Conservation (phyloP, 768 basidiomycete genomes). For the Leccinum fibrillosum region DNA sequence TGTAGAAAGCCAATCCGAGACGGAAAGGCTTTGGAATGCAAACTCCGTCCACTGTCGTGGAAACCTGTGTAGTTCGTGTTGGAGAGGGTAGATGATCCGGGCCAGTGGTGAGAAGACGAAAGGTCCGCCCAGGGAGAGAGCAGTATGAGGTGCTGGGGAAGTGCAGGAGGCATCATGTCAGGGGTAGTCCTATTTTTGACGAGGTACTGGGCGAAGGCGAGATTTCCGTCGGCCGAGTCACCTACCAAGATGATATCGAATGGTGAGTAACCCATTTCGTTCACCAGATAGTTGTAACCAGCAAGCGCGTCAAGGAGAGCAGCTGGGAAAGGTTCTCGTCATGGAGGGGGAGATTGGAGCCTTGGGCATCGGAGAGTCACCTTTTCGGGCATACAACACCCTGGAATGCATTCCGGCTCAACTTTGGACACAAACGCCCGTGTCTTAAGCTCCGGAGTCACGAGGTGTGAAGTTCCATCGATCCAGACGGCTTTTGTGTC, state of each 20-base stretch:
- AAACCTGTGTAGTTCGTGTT: conserved; percentile 28
- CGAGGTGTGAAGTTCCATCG: conserved; percentile 28
- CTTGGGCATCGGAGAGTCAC: conserved; percentile 32
- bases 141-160: conserved; percentile 48
- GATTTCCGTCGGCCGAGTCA: conserved; percentile 37
- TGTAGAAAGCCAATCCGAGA: conserved; percentile 40
- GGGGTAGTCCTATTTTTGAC: conserved; percentile 41
- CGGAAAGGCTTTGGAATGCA: conserved; percentile 45
- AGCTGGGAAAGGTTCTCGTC: too few relatives aligned
- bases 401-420: conserved; percentile 44
- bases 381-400: conserved; percentile 52
- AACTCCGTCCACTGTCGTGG: conserved; percentile 6
- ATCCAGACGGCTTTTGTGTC: conserved; percentile 31
- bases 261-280: too few relatives aligned
- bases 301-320: too few relatives aligned
- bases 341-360: conserved; percentile 25
- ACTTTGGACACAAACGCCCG: conserved; percentile 35
- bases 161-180: conserved; percentile 34
- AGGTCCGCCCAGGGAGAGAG: conserved; percentile 59
- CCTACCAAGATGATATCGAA: too few relatives aligned
- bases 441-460: conserved; percentile 29
- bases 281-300: too few relatives aligned
- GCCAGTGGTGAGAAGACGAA: conserved; percentile 34
- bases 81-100: conserved; percentile 36
- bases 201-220: conserved; percentile 62